Evolutionary conservation across 2,329 filamentous ascomycete species (phyloP), one percentile per base, ranked within the genome.

Genomic region (Arthrobotrys iridis): DNA sequence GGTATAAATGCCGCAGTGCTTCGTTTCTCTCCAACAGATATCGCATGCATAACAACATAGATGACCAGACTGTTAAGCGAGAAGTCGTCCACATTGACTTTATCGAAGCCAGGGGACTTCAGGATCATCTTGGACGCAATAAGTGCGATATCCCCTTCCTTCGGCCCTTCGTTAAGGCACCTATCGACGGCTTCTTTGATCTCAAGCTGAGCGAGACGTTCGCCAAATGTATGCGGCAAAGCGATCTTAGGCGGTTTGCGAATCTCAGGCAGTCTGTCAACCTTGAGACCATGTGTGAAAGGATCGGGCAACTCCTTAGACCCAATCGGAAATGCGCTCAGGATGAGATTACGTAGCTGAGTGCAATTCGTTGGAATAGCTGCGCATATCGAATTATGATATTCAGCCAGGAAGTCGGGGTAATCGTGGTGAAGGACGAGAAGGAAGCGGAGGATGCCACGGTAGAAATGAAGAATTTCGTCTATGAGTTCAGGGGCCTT

Each of bases 381-480:
- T 79, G 91, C 90, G 83, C 90, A 93, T 60, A 99, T 88, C 78
- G 89, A 88, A 78, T 92, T 88, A 80, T 96, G 92, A 81, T 96
- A 93, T 79, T 93, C 92, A 4, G 92, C 91, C 43, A 99, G 84
- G 82, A 97, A 99, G 67, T 97, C 93, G 0, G 94, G 91, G 82
- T 93, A 98, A 82, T 99, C 95, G 80, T 98, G 95, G 78, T 97
- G 92, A 62, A 99, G 84, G 60, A 96, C 87, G 33, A 96, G 84
- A 64, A 98, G 84, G 73, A 97, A 87, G 80, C 96, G 93, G 52
- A 96, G 84, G 0, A 91, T 88, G 6, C 90, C 93, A 75, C 92
- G 90, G 82, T 97, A 97, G 76, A 96, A 88, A 64, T 76, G 72
- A 13, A 70, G 64, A 13, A 71, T 70, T 37, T 76, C 72, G 13